Evolutionary conservation across 2,329 filamentous ascomycete species (phyloP), one percentile per base, ranked within the genome.

Genomic region (Ramularia endophylla): DNA sequence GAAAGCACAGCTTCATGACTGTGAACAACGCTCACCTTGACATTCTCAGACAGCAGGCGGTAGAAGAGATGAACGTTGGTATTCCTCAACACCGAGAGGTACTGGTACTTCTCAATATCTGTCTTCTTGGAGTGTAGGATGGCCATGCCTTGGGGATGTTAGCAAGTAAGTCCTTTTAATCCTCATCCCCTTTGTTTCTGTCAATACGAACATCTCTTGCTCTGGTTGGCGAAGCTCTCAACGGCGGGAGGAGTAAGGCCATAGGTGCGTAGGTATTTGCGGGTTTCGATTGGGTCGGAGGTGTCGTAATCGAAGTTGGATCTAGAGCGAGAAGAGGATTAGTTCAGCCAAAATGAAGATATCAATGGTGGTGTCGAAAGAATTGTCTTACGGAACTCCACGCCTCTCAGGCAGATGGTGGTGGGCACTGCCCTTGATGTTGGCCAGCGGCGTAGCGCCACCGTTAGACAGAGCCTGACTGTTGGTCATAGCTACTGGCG

Each of bases 61-160:
- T 87, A 90, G 73, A 90, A 92, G 44, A 92, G 77, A 63, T 90
- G 82, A 48, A 79, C 75, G 62, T 89, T 90, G 57, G 81, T 78
- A 61, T 75, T 75, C 68, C 87, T 85, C 64, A 90, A 68, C 51
- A 77, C 74, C 32, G 83, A 85, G 63, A 92, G 73, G 67, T 90
- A 92, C 41, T 88, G 76, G 67, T 88, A 90, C 70, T 85, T 87
- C 74, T 90, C 85, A 57, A 92, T 80, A 51, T 72, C 69, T 34
- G 83, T 85, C 50, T 76, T 68, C 50, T 84, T 80, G 47, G 75
- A 75, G 43, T 80, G 74, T 57, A 90, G 81, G 69, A 88, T 82
- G 65, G 80, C 80, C 69, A 89, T 78, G 60, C 81, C 83, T 67
- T 56, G 74, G 65, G 8, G 16, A 27, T 78, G 44, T 50, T 56